Evolutionary conservation across 2,329 filamentous ascomycete genomes (phyloP), one percentile per base, ranked within the genome.

Genomic region (Paecilomyces dactylethromorphus): DNA sequence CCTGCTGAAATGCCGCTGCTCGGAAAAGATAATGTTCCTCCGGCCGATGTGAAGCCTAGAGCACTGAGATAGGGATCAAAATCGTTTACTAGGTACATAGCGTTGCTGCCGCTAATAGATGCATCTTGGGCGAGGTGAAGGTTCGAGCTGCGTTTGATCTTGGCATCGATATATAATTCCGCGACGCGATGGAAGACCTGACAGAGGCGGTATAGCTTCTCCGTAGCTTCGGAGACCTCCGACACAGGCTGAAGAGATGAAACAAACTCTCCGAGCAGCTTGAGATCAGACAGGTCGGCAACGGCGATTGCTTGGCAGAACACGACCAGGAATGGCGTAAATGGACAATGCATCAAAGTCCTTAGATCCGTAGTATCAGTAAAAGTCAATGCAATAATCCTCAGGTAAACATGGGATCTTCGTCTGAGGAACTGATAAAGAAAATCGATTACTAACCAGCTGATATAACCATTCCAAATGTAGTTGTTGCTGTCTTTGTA

Each of bases 121-220:
- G 50, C 50, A 29, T 52, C 26, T n/a, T 52, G 50, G 6, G 18
- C 15, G 21, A 29, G 26, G 22, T 52, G 50, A 5, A 52, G 7
- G 10, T 29, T 52, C 6, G 50, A 52, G 50, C 22, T 52, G 21
- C 22, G 22, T n/a, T 53, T 54, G 12, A 59, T 56, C 45, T 62
- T 62, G n/a, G 60, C 50, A n/a, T 57, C 32, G n/a, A 62, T 62
- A 24, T 62, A 62, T 33, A 62, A 31, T 24, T 62, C 58, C 1
- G 60, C 60, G 15, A 62, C 60, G n/a, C 60, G 60, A 31, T 62
- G 60, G 24, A 62, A 62, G 18, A 62, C 77, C 53, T 79, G 78
- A 62, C 81, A 85, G 35, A 87, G 76, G 18, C 80, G 80, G 64
- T 83, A 80, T 18, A 87, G 75, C 65, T 82, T 84, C 54, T 81